These are phyloP conservation scores for Yamadazyma spencermartinsiae DNA, from an alignment of 1,139 yeast species.

Conservation along the genomic window DNA sequence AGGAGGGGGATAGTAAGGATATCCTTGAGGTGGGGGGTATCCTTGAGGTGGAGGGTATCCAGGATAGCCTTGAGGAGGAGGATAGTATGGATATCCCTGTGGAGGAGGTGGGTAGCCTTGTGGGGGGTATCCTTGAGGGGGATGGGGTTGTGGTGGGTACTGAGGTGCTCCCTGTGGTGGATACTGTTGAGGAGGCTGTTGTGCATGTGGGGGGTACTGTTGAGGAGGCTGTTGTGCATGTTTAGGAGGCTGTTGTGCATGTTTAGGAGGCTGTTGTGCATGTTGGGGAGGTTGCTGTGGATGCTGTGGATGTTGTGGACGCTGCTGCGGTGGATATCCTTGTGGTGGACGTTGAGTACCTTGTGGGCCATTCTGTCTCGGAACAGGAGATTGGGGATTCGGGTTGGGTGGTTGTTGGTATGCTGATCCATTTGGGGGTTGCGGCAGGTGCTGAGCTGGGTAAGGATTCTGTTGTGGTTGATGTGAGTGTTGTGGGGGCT, in stretches of 20 bases:
- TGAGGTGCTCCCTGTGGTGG: conserved; percentile 9
- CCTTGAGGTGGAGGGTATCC: conserved; percentile 14
- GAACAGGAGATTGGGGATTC: too few species aligned
- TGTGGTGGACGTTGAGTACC: neutral
- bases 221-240: neutral
- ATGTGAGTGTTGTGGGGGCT: neutral
- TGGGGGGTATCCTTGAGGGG: conserved; percentile 8
- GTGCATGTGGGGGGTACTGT: conserved; percentile 4
- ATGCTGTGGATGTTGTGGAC: conserved; percentile 4
- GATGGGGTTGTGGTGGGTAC: conserved; percentile 11
- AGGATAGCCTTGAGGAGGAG: conserved; percentile 12
- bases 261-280: neutral
- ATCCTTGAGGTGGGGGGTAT: conserved; percentile 19
- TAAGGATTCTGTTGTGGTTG: neutral
- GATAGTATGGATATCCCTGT: conserved; percentile 17
- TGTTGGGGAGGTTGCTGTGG: neutral
- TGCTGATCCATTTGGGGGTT: neutral
- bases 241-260: neutral
- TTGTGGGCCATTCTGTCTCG: too few species aligned
- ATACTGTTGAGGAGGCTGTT: conserved; percentile 2
- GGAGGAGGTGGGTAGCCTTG: conserved; percentile 15
- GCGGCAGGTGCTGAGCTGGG: neutral
- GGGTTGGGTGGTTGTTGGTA: neutral
- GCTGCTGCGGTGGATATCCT: conserved; percentile 1
- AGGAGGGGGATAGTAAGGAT: conserved; percentile 14